These are phyloP conservation scores for Fusarium stilboides DNA, from an alignment of 2,329 filamentous ascomycete species.

Conservation along the genomic window DNA sequence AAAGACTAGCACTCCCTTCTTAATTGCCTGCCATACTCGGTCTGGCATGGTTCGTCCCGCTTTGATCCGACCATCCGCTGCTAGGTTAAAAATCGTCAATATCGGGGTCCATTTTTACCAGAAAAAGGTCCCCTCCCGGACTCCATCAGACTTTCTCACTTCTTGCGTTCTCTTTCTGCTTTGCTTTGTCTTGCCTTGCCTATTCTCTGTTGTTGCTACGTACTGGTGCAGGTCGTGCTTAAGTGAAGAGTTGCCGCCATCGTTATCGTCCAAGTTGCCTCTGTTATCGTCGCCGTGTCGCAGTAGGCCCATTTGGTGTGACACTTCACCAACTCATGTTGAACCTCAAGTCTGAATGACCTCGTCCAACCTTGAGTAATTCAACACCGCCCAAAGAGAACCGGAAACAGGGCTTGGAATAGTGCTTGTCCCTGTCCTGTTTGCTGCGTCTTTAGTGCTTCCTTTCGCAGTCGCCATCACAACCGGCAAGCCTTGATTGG, in stretches of 20 bases:
- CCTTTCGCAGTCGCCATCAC: neutral
- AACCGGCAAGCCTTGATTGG: neutral
- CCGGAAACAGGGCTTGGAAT: neutral
- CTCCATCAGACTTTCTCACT: constrained; percentile 41
- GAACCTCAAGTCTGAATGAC: constrained; percentile 15
- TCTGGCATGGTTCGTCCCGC: constrained; percentile 40
- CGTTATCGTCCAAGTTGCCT: constrained; percentile 6
- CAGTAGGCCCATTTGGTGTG: constrained; percentile 7
- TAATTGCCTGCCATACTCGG: constrained; percentile 29
- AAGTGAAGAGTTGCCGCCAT: constrained; percentile 16
- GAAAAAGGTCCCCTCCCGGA: constrained; percentile 27
- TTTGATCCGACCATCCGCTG: constrained; percentile 41
- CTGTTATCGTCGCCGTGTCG: constrained; percentile 9
- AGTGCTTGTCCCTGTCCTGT: constrained; percentile 2
- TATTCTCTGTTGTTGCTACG: constrained; percentile 29
- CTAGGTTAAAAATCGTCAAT: constrained; percentile 38
- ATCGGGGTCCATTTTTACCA: constrained; percentile 38
- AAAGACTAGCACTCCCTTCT: constrained; percentile 17
- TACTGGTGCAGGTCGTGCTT: constrained; percentile 18
- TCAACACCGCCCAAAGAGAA: constrained; percentile 7
- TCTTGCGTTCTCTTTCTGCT: constrained; percentile 29
- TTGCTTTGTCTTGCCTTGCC: constrained; percentile 26
- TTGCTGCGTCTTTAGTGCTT: constrained; percentile 1
- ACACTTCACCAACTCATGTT: constrained; percentile 11
- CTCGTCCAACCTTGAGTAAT: neutral